These are phyloP conservation scores for Aspergillus kassunensis DNA, from an alignment of 495 filamentous ascomycete species.

Conservation along the genomic window DNA sequence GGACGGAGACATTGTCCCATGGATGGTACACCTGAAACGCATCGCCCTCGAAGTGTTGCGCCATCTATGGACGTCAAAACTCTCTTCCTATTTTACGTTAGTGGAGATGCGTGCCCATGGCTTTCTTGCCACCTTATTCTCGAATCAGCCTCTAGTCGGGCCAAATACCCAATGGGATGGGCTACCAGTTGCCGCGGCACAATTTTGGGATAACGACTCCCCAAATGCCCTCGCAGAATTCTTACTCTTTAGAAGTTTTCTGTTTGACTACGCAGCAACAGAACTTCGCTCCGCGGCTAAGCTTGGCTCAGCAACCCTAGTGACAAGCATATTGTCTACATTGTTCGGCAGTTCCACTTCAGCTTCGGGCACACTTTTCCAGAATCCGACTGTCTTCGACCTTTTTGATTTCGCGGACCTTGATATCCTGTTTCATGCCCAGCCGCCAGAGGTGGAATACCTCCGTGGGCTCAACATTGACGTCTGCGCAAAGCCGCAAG, in stretches of 20 bases:
- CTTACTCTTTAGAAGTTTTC: constrained; percentile 64
- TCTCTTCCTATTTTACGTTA: constrained; percentile 71
- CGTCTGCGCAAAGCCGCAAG: constrained; percentile 50
- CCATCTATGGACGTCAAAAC: constrained; percentile 75
- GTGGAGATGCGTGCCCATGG: constrained; percentile 71
- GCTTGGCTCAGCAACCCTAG: constrained; percentile 66
- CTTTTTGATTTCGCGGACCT: constrained; percentile 86
- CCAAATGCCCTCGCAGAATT: constrained; percentile 67
- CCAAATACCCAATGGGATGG: constrained; percentile 68
- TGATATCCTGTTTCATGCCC: constrained; percentile 49
- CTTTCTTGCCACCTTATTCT: constrained; percentile 66
- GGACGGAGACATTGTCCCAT: constrained; percentile 61
- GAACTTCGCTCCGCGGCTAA: constrained; percentile 76
- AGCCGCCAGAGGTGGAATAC: constrained; percentile 46
- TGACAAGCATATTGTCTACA: constrained; percentile 71
- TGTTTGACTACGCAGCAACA: constrained; percentile 76
- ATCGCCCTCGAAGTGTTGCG: constrained; percentile 73
- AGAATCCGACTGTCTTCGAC: constrained; percentile 77
- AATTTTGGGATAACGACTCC: constrained; percentile 62
- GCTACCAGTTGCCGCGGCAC: constrained; percentile 43
- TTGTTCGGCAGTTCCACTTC: constrained; percentile 68
- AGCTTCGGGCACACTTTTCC: constrained; percentile 56
- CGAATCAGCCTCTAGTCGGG: constrained; percentile 59
- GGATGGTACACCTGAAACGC: constrained; percentile 67
- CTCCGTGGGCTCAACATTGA: constrained; percentile 61